Evolutionary conservation across 495 filamentous ascomycete species (phyloP), one percentile per base, ranked within the genome.

Genomic region (Apodospora peruviana): DNA sequence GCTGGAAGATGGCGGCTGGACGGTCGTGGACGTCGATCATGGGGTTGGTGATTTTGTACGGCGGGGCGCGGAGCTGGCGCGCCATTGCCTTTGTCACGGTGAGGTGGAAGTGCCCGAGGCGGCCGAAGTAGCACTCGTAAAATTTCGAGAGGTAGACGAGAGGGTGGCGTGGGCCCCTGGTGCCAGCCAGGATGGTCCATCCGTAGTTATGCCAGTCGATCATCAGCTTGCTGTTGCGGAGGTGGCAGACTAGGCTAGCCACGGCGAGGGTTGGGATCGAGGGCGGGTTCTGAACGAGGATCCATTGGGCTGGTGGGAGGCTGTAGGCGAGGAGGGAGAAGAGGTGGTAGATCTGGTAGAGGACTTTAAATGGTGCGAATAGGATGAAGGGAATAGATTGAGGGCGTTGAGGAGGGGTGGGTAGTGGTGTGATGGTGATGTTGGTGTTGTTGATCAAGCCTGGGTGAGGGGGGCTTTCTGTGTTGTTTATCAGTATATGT

Each of bases 161-260:
- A 0, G 87, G 88, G 62, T 96, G 91, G 48, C 38, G 76, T 66
- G 34, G 83, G 60, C 70, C 88, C 79, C 60, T 87, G 57, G 56
- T 75, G 35, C 67, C 65, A 19, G 87, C 82, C 4, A 99, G 82
- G 49, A 97, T 91, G n/a, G 87, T 91, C 75, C 88, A 96, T 52
- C 93, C 91, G 66, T 96, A 96, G 66, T 99, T 99, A 72, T 99
- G 93, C 93, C 93, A 99, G 68, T 99, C 93, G 48, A 97, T 89
- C 29, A 96, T 75, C 2, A 96, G 79, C 47, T 76, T 77, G 20
- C 87, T 91, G 50, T 88, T 83, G 35, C 94, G 87, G 45, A 95
- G 69, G 58, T 80, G 81, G 60, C 86, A 90, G 42, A 87, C 71
- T 9, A 90, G 45, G 11, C 81, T 72, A 2, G 90, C 83, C 40